Percentiles rank a stretch among this genome's conserved stretches.
These are phyloP conservation scores for Podila epigama DNA, from an alignment of 192 early-diverging fungal species.

Conservation along the genomic window DNA sequence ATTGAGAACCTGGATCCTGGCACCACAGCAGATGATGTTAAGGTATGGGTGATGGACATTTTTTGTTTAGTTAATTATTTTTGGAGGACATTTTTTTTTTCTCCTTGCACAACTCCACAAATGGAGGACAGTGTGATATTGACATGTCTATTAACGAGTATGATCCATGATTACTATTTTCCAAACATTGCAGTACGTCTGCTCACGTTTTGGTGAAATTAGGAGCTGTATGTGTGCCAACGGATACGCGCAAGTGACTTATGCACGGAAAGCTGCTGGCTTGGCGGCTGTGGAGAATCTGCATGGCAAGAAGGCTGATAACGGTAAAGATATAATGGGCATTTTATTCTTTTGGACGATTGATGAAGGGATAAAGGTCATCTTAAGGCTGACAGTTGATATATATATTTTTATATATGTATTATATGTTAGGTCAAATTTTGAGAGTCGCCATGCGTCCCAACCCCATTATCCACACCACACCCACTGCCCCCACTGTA, in stretches of 20 bases:
- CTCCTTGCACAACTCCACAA: too few relatives aligned
- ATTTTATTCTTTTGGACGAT: neutral
- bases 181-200: slow-evolving; percentile 31
- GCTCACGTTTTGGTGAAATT: slow-evolving; percentile 43
- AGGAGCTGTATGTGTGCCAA: slow-evolving; percentile 46
- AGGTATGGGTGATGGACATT: slow-evolving; percentile 25
- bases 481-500: neutral
- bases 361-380: neutral
- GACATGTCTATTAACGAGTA: neutral
- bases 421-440: slow-evolving; percentile 14
- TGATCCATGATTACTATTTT: neutral
- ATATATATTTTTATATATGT: neutral
- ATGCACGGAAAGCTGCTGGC: slow-evolving; percentile 50
- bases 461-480: slow-evolving; percentile 29
- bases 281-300: slow-evolving; percentile 53
- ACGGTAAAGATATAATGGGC: slow-evolving; percentile 35
- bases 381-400: neutral
- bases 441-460: slow-evolving; percentile 29
- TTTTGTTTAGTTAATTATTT: neutral
- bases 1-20: slow-evolving; percentile 58
- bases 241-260: slow-evolving; percentile 59
- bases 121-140: too few relatives aligned
- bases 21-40: slow-evolving; percentile 59
- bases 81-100: neutral
- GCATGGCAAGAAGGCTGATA: slow-evolving; percentile 55